Evolutionary conservation across 2,329 filamentous ascomycete genomes (phyloP).

Genomic region (Hypoxylon sp.): DNA sequence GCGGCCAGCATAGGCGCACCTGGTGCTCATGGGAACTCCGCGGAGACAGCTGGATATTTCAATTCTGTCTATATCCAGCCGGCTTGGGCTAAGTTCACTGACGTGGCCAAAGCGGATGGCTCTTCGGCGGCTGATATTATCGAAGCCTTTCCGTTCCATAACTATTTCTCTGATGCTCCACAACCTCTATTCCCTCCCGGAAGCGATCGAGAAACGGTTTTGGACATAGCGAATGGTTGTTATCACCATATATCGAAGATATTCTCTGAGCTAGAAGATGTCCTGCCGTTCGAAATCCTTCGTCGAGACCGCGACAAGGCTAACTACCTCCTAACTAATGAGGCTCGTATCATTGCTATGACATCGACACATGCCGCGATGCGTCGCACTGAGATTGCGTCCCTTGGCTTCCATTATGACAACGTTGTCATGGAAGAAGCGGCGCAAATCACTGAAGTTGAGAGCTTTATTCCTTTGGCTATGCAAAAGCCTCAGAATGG

Average conservation of each 20-base stretch:
- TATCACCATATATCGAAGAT: conserved; percentile 90
- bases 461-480: conserved; percentile 95
- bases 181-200: conserved; percentile 84
- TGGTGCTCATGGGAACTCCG: conserved; percentile 95
- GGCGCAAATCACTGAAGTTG: conserved; percentile 96
- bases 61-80: conserved; percentile 92
- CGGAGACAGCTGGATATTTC: conserved; percentile 97
- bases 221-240: conserved; percentile 87
- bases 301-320: conserved; percentile 91
- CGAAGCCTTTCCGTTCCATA: conserved; percentile 86
- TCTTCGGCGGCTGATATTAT: conserved; percentile 74
- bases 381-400: conserved; percentile 88
- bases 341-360: conserved; percentile 99
- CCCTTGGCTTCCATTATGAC: conserved; percentile 96
- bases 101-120: conserved; percentile 70
- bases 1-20: conserved; percentile 88
- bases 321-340: conserved; percentile 94
- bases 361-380: conserved; percentile 98
- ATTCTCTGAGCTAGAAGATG: conserved; percentile 92
- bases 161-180: conserved; percentile 89
- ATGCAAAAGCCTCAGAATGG: conserved; percentile 85
- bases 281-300: conserved; percentile 94
- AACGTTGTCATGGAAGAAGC: conserved; percentile 99
- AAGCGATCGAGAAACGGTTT: conserved; percentile 73
- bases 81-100: conserved; percentile 88